A percentile compares a stretch with the other conserved stretches of the same genome.
Conservation (phyloP, 495 filamentous ascomycete genomes). For the Jackrogersella multiformis region DNA sequence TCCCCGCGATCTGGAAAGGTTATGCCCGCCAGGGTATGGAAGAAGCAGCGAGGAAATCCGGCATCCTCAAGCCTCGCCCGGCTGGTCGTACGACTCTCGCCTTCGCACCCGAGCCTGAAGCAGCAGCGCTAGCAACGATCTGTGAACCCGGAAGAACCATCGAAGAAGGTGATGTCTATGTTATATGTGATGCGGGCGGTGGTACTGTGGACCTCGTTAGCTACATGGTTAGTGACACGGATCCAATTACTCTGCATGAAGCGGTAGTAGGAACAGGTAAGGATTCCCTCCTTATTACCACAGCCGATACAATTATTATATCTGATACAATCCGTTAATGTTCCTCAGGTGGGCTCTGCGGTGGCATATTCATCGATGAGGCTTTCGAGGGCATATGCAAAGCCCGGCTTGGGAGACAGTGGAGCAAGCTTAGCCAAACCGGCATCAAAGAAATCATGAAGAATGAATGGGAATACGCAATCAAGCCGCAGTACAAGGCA, state of each 20-base stretch:
- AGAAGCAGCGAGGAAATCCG: conserved; percentile 29
- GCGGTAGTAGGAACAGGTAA: conserved; percentile 37
- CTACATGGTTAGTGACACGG: conserved; percentile 25
- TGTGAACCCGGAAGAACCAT: conserved; percentile 20
- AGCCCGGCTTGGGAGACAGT: conserved; percentile 19
- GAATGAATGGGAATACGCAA: conserved; percentile 39
- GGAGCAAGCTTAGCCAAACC: conserved; percentile 7
- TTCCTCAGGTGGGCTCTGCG: conserved; percentile 29
- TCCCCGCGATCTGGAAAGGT: conserved; percentile 45
- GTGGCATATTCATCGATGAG: conserved; percentile 41
- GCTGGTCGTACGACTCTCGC: conserved; percentile 37
- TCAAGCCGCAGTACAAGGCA: conserved; percentile 38
- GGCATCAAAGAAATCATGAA: conserved; percentile 37
- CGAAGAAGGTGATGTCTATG: conserved; percentile 25
- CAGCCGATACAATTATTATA: too few relatives aligned
- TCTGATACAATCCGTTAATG: too few relatives aligned
- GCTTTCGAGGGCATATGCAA: conserved; percentile 37
- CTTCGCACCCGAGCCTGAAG: conserved; percentile 43
- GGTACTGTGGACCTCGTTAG: conserved; percentile 45
- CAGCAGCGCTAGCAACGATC: conserved; percentile 36
- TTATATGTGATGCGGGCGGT: conserved; percentile 44
- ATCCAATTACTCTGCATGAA: conserved; percentile 29
- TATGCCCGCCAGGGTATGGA: conserved; percentile 41
- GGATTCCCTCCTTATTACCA: not conserved
- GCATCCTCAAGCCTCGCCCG: conserved; percentile 24